Evolutionary conservation across 257 asterid species (phyloP).

Genomic region (Rubia yunnanensis): DNA sequence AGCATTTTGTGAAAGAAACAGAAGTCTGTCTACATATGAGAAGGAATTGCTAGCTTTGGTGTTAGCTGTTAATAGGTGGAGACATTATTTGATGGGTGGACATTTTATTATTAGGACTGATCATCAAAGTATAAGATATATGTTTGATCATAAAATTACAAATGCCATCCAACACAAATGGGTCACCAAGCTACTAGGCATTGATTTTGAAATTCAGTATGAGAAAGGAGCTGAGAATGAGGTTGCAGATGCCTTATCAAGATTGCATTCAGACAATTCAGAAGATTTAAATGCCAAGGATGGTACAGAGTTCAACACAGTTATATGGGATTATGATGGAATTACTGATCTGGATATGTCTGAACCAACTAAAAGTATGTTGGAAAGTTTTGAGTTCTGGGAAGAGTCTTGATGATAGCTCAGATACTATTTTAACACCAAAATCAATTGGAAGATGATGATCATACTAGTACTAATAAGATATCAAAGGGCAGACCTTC

Average conservation of each 20-base stretch:
- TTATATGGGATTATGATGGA: too few species aligned
- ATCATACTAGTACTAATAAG: too few species aligned
- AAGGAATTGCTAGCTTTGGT: neutral
- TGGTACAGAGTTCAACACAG: too few species aligned
- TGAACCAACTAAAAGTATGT: too few species aligned
- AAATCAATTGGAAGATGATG: too few species aligned
- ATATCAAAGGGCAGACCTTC: too few species aligned
- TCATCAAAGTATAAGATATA: neutral
- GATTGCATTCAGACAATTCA: too few species aligned
- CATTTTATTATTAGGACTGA: neutral
- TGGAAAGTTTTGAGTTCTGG: too few species aligned
- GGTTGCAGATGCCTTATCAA: slow-evolving; percentile 10
- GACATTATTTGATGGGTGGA: neutral
- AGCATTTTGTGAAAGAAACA: neutral
- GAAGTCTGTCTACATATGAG: neutral
- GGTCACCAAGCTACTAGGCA: neutral
- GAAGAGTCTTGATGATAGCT: too few species aligned
- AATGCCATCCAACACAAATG: neutral
- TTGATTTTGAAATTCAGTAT: neutral
- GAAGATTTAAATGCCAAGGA: too few species aligned
- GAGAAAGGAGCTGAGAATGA: neutral
- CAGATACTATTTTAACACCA: too few species aligned
- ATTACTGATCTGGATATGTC: too few species aligned
- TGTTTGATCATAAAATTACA: neutral
- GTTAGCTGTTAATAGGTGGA: neutral